Evolutionary conservation across 257 asterid genomes (phyloP).

Genomic region (Nicotiana otophora): DNA sequence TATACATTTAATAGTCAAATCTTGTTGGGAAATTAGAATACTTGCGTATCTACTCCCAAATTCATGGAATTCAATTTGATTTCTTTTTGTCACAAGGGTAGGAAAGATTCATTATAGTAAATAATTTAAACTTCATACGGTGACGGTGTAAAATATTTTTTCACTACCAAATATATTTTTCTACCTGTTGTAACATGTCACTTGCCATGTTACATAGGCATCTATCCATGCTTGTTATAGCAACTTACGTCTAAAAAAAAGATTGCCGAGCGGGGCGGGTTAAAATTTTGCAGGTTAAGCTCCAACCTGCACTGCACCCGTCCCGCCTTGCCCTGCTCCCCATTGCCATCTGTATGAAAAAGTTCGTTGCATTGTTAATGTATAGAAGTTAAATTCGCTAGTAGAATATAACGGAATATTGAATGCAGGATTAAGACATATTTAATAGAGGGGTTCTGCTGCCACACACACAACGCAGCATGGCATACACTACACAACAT

Average conservation of each 20-base stretch:
- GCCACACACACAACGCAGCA: conserved; percentile 91
- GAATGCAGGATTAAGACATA: conserved; percentile 65
- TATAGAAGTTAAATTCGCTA: background rate
- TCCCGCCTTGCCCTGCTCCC: too few species aligned
- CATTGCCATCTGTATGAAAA: too few species aligned
- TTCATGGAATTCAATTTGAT: background rate
- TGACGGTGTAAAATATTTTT: too few species aligned
- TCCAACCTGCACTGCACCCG: too few species aligned
- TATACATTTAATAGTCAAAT: background rate
- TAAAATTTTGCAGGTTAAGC: too few species aligned
- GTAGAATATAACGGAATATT: background rate
- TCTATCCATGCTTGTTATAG: background rate
- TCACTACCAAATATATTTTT: too few species aligned
- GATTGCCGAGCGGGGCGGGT: too few species aligned
- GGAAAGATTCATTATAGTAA: too few species aligned
- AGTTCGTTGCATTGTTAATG: too few species aligned
- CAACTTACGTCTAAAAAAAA: too few species aligned
- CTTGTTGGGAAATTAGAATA: background rate
- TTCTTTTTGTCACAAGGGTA: background rate
- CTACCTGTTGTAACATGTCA: background rate
- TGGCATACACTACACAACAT: conserved; percentile 98
- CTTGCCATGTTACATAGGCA: background rate
- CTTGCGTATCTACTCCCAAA: background rate
- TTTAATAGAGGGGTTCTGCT: conserved; percentile 79
- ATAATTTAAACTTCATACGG: too few species aligned